These are phyloP conservation scores for Ochromonas danica DNA, from an alignment of 108 stramenopile species.

Conservation along the genomic window DNA sequence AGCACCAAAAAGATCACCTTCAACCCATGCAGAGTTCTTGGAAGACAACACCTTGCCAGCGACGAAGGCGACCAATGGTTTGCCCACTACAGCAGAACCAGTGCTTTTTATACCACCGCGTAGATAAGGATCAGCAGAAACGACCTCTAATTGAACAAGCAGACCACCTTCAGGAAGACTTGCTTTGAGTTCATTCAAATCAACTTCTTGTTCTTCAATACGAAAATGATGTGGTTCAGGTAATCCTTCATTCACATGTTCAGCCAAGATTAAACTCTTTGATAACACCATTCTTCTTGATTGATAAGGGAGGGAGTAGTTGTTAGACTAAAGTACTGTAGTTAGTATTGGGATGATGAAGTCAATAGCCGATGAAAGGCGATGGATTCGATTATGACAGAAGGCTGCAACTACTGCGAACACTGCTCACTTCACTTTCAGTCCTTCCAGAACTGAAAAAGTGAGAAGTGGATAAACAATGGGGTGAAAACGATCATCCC, in stretches of 20 bases:
- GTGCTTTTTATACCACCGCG: not conserved
- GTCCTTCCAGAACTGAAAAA: too few relatives aligned
- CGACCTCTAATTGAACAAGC: not conserved
- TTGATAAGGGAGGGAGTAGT: not conserved
- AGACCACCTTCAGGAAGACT: not conserved
- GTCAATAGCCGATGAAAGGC: too few relatives aligned
- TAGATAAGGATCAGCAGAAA: too few relatives aligned
- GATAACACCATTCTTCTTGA: not conserved
- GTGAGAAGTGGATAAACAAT: too few relatives aligned
- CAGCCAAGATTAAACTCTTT: too few relatives aligned
- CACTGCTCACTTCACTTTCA: not conserved
- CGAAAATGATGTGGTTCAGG: not conserved
- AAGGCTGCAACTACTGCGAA: not conserved
- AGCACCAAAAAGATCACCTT: conserved; percentile 34
- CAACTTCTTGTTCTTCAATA: not conserved
- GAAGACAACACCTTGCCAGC: conserved; percentile 33
- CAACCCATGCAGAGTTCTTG: conserved; percentile 24
- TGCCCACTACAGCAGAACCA: not conserved
- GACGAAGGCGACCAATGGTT: conserved; percentile 19
- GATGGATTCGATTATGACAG: too few relatives aligned
- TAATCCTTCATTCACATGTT: not conserved
- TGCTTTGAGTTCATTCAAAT: not conserved
- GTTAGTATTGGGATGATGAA: not conserved
- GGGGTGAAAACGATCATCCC: not conserved
- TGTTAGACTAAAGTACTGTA: not conserved